Base-by-base conservation (phyloP, 1,139 yeast genomes). In the Diutina ranongensis region DNA sequence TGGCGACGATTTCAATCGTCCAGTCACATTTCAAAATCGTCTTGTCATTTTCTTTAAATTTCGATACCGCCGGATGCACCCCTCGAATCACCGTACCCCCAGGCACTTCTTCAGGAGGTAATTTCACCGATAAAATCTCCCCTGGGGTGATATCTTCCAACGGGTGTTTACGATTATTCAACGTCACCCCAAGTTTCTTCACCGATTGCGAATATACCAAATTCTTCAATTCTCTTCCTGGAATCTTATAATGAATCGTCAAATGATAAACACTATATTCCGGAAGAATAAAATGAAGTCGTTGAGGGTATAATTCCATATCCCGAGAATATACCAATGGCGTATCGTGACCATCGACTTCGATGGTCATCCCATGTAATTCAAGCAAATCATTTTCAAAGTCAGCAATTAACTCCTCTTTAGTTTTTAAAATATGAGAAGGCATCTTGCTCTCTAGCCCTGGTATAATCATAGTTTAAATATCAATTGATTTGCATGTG, bases 241-340 rank as follows among this genome's bases (percentile, higher is more conserved):
- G 42, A 3, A 25, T 15, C n/a, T 22, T 22, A n/a, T 21, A 38
- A 13, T 25, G 42, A 2, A 38, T 25, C 20, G 42, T 38, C 18
- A 38, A 16, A 15, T 25, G 28, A 32, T 38, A 38, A 15, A 32
- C 25, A 7, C 13, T 4, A 19, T 38, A 38, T n/a, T 38, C 42
- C 2, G 42, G 42, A 2, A 38, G 32, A 5, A 38, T 25, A 16
- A 38, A 38, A 32, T 38, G 32, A 18, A 38, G 32, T 5, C 42
- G 31, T 16, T 38, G 42, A 20, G 42, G 42, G 32, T 25, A 25
- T 5, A 10, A n/a, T 13, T 38, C 42, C 42, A 38, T 38, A 27
- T 38, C 42, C n/a, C 42, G 42, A 16, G 31, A 22, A 10, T 21
- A 38, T 27, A 21, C 42, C n/a, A 38, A 5, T 3, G 32, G 42